Evolutionary conservation across 2,329 filamentous ascomycete genomes (phyloP).

Genomic region (Pseudogymnoascus sp.): DNA sequence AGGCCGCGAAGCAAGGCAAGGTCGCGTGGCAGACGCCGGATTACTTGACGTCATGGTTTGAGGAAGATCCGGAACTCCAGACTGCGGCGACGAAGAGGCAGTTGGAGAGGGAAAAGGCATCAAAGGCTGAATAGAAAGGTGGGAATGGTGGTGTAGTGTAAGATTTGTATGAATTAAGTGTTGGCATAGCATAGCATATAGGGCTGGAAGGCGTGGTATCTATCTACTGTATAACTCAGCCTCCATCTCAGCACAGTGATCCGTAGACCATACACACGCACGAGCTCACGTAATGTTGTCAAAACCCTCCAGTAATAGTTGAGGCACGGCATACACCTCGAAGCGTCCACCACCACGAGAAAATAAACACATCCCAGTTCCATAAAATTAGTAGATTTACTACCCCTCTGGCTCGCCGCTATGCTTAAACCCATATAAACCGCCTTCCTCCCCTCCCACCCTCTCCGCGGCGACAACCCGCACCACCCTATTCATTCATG

Average conservation of each 20-base stretch:
- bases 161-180: conserved; percentile 4
- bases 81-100: not conserved
- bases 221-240: conserved; percentile 3
- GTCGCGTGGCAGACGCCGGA: conserved; percentile 51
- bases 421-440: conserved; percentile 4
- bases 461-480: not conserved
- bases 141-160: not conserved
- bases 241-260: not conserved
- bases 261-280: not conserved
- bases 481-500: conserved; percentile 5
- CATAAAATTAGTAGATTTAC: conserved; percentile 6
- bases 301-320: not conserved
- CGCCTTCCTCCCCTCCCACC: not conserved
- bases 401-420: not conserved
- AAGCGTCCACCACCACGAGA: not conserved
- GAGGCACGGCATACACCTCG: not conserved
- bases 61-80: not conserved
- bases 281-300: not conserved
- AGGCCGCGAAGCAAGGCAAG: conserved; percentile 51
- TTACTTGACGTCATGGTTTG: conserved; percentile 20
- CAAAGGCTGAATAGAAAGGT: not conserved
- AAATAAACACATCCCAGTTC: not conserved
- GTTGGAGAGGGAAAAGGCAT: not conserved
- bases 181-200: conserved; percentile 5
- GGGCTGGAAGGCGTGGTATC: not conserved